Percentiles rank a stretch among this genome's conserved stretches.
These are phyloP conservation scores for Claviceps purpurea DNA, from an alignment of 2,329 filamentous ascomycete genomes.

Conservation along the genomic window DNA sequence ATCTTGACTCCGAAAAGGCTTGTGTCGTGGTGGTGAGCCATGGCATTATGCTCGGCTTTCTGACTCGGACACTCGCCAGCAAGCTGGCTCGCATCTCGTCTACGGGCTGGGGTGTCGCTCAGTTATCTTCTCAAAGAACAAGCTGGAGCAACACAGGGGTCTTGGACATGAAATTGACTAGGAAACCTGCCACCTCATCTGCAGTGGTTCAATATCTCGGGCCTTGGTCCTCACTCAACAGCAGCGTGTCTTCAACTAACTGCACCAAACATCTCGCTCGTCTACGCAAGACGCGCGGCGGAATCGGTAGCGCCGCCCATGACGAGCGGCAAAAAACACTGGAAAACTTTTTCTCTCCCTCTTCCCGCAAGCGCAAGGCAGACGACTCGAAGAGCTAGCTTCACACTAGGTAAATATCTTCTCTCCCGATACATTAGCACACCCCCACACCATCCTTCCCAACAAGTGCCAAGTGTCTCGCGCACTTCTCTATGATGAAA, in stretches of 20 bases:
- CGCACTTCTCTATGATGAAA: conserved; percentile 47
- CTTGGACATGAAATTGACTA: conserved; percentile 19
- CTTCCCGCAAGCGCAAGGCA: conserved; percentile 5
- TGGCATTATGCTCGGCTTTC: conserved; percentile 60
- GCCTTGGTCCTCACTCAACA: conserved; percentile 14
- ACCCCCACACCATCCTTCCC: conserved; percentile 4
- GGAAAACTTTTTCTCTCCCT: conserved; percentile 57
- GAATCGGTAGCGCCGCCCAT: conserved; percentile 65
- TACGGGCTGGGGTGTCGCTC: not conserved
- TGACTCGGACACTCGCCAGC: conserved; percentile 50
- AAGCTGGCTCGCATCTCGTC: conserved; percentile 26
- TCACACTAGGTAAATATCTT: conserved; percentile 24
- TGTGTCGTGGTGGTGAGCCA: conserved; percentile 62
- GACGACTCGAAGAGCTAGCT: not conserved
- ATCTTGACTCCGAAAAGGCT: conserved; percentile 4
- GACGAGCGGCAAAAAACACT: conserved; percentile 66
- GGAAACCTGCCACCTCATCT: not conserved
- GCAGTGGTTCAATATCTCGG: conserved; percentile 1
- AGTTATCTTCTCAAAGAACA: not conserved
- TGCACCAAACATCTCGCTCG: conserved; percentile 56
- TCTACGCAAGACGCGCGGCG: conserved; percentile 67
- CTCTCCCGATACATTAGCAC: not conserved
- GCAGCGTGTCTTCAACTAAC: conserved; percentile 36
- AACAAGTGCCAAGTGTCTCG: not conserved
- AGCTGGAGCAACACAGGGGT: conserved; percentile 43